These are phyloP conservation scores for Bodo saltans DNA, from an alignment of 78 protist genomes.

Conservation along the genomic window DNA sequence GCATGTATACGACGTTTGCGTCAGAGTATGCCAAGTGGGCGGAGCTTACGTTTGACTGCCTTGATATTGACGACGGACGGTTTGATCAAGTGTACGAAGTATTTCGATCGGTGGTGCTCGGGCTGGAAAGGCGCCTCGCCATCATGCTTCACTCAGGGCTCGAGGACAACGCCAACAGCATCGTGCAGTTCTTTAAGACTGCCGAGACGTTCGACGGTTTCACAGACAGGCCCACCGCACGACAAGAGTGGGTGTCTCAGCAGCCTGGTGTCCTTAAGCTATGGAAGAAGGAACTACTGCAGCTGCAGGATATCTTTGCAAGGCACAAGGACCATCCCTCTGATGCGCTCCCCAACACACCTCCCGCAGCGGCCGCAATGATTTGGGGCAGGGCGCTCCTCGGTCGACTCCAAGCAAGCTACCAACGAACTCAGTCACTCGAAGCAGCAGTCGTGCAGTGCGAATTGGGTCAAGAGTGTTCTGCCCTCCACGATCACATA, in stretches of 20 bases:
- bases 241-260: background rate
- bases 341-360: constrained; percentile 23
- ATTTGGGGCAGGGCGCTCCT: constrained; percentile 23
- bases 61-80: constrained; percentile 11
- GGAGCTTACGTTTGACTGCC: background rate
- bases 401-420: constrained; percentile 35
- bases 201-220: constrained; percentile 31
- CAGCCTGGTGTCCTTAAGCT: background rate
- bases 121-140: constrained; percentile 26
- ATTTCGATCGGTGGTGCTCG: background rate
- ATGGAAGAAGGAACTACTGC: constrained; percentile 14
- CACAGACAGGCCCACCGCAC: constrained; percentile 25
- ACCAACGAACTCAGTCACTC: constrained; percentile 6
- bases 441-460: background rate
- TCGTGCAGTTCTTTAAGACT: constrained; percentile 29
- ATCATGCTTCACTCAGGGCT: background rate
- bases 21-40: background rate
- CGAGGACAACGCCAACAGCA: background rate
- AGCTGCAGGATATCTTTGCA: background rate
- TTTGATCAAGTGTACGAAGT: background rate
- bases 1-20: constrained; percentile 19
- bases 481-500: background rate
- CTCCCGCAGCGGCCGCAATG: constrained; percentile 38
- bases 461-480: background rate
- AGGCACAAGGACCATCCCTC: background rate